Evolutionary conservation across 1,139 yeast species (phyloP).

Genomic region (Yamadazyma aaseri): DNA sequence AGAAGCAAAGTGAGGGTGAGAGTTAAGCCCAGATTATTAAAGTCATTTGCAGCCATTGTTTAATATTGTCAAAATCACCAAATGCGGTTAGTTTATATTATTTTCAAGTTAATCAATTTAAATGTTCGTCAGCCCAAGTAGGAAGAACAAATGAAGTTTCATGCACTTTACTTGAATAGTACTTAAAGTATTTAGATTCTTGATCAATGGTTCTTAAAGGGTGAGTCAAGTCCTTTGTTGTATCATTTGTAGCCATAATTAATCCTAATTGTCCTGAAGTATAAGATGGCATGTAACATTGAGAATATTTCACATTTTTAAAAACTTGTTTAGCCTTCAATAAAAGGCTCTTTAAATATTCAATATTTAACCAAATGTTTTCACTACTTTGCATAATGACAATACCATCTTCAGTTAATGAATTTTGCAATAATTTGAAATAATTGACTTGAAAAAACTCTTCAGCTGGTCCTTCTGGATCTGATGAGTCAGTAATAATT

Average conservation of each 20-base stretch:
- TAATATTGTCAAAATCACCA: not conserved
- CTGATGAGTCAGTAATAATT: conserved; percentile 92
- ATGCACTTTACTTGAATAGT: conserved; percentile 76
- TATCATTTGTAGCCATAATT: conserved; percentile 73
- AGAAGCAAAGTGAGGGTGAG: too few relatives aligned
- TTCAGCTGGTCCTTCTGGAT: conserved; percentile 98
- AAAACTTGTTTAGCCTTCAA: conserved; percentile 69
- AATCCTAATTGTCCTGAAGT: conserved; percentile 96
- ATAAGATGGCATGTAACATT: conserved; percentile 90
- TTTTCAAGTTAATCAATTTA: too few relatives aligned
- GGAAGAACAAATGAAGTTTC: conserved; percentile 82
- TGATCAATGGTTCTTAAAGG: conserved; percentile 54
- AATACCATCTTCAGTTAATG: conserved; percentile 71
- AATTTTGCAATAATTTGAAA: conserved; percentile 67
- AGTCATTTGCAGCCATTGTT: not conserved
- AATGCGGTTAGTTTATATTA: not conserved
- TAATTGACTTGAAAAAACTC: conserved; percentile 84
- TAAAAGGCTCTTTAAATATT: conserved; percentile 60
- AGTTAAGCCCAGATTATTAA: not conserved
- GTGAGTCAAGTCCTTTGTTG: conserved; percentile 43
- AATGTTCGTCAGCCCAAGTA: conserved; percentile 64
- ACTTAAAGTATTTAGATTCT: conserved; percentile 58
- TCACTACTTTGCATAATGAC: conserved; percentile 92
- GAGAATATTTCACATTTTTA: conserved; percentile 72
- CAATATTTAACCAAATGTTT: conserved; percentile 85